Evolutionary conservation across 148 eudicot species (phyloP).

Genomic region (Salicornia ramosissima): DNA sequence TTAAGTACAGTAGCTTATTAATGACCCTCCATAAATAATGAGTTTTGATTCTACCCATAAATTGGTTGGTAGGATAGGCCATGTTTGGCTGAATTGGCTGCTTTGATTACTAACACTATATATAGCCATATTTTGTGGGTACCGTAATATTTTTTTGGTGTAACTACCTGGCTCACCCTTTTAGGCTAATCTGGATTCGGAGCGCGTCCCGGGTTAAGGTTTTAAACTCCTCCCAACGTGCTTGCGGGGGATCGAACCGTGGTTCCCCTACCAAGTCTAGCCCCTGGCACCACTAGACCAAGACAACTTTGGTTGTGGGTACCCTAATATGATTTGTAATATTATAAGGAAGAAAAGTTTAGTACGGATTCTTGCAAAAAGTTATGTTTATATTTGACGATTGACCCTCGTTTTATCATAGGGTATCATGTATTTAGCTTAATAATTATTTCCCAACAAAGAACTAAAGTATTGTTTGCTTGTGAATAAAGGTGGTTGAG

Average conservation of each 20-base stretch:
- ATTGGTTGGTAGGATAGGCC: slow-evolving; percentile 10
- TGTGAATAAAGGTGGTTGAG: neutral
- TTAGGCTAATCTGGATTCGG: too few species aligned
- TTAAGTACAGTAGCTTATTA: slow-evolving; percentile 21
- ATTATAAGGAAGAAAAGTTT: neutral
- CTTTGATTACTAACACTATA: slow-evolving; percentile 8
- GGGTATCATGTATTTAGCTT: neutral
- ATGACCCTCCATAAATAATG: slow-evolving; percentile 2
- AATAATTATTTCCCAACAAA: neutral
- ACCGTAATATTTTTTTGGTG: slow-evolving; percentile 10
- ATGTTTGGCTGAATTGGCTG: slow-evolving; percentile 18
- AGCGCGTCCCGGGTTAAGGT: too few species aligned
- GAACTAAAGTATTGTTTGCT: slow-evolving; percentile 4
- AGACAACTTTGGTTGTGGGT: too few species aligned
- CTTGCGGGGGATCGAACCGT: too few species aligned
- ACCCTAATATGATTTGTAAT: slow-evolving; percentile 10
- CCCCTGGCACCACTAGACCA: too few species aligned
- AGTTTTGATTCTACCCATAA: slow-evolving; percentile 16
- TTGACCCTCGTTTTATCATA: slow-evolving; percentile 2
- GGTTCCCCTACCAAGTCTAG: too few species aligned
- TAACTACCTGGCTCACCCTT: too few species aligned
- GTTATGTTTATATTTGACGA: slow-evolving; percentile 12
- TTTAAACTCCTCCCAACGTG: too few species aligned
- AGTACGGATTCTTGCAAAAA: neutral
- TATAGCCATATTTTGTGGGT: slow-evolving; percentile 20